Evolutionary conservation across 2,329 filamentous ascomycete species (phyloP), one percentile per base, ranked within the genome.

Genomic region (Aspergillus ibericus): DNA sequence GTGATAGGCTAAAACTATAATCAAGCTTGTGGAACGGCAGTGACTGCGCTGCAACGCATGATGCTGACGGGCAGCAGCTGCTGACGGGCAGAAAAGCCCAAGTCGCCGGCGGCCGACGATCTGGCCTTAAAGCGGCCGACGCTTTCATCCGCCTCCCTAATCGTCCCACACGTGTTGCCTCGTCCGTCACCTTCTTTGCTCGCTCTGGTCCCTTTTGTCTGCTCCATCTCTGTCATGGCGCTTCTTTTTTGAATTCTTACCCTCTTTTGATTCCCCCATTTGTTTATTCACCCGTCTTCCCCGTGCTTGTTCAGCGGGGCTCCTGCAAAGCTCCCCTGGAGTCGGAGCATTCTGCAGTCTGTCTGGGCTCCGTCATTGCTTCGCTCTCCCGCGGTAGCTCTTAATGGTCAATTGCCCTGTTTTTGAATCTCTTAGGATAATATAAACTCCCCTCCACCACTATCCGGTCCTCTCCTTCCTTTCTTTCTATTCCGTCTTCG

Each of bases 161-260:
- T 68, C 57, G 56, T 66, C 52, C 64, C 64, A 67, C 65, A 66
- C 66, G 60, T 67, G 64, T 67, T 67, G 60, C 65, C 62, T 65
- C 63, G 38, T 60, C 36, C 51, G 58, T 52, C 58, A 57, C 40
- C 57, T 48, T 35, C 48, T 51, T 35, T 16, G 27, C 56, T 50
- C 48, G 15, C 47, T 36, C 59, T 66, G 59, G 59, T 61, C 59
- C 58, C 52, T 58, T 60, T 55, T 62, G 22, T 25, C 55, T 57
- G 66, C 56, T 59, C 64, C 53, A 35, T 49, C 55, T 63, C 53
- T 72, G 72, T 70, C 65, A 75, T 76, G 74, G 72, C 70, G 66
- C 63, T 52, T 69, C 63, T 62, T 66, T 55, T 67, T 59, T 68
- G 66, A 42, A 62, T 70, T 68, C 64, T 61, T 68, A 74, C 75